Base-by-base conservation (phyloP, 1,284 basidiomycete species). In the Lignosus rhinocerotis region DNA sequence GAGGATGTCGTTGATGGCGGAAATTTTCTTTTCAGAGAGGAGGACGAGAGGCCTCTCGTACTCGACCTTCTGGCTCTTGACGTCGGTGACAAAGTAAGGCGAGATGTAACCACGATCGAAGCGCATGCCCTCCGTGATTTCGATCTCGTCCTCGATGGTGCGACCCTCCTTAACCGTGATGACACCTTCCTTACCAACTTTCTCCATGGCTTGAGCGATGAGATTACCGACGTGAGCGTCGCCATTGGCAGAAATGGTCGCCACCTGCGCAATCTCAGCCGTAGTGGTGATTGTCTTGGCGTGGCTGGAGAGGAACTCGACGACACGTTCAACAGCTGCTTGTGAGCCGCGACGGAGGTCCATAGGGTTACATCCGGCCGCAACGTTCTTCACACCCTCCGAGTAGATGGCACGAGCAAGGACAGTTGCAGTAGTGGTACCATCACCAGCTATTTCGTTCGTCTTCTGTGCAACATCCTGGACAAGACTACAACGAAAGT, bases 171-270 rank as follows among this genome's bases (percentile, higher is more conserved):
- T 98, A 76, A 99, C 96, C 61, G 96, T 99, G 81, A 99, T 98
- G 73, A 98, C 96, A 75, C 96, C 96, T 79, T 99, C 96, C 81
- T 98, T 98, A 74, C 96, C 96, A 63, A 98, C 96, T 78, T 98
- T 98, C 80, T 98, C 96, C 96, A 98, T 98, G 2, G 96, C 96
- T 72, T 95, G 94, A n/a, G 96, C 95, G 76, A 98, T 98, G 71
- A 99, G 86, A 75, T 90, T 88, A 55, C 96, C 96, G 67, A 99
- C 86, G 75, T 98, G 95, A 19, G 80, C 82, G 78, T 98, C 96
- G 61, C 96, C 96, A 76, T 99, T 99, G 57, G 96, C 96, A 44
- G 94, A 97, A 76, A 99, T 99, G 69, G 96, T 99, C 17, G 96
- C 96, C 63, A 99, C 96, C 76, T 95, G 93, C 21, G 96, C 94